Conservation (phyloP, 1,139 yeast species). For the Pneumocystis canis region DNA sequence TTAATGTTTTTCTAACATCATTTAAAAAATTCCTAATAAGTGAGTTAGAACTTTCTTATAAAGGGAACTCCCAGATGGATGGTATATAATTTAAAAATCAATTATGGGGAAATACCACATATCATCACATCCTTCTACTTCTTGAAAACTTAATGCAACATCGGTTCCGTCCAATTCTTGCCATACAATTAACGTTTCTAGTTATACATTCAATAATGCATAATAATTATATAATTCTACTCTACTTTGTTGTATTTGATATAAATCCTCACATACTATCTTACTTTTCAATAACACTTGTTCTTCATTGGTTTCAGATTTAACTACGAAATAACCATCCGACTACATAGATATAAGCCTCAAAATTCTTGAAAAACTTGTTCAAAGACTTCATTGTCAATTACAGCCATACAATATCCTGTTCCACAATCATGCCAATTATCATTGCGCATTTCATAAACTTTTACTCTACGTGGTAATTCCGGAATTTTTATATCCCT, state of each 20-base stretch:
- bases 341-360: conserved; percentile 6
- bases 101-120: conserved; percentile 31
- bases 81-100: background rate
- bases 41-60: background rate
- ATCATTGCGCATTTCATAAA: conserved; percentile 63
- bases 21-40: conserved; percentile 4
- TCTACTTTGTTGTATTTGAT: conserved; percentile 63
- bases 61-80: background rate
- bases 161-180: conserved; percentile 66
- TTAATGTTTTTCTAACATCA: conserved; percentile 10
- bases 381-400: conserved; percentile 23
- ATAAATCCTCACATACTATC: conserved; percentile 62
- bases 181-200: conserved; percentile 89
- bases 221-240: background rate
- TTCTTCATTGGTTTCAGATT: conserved; percentile 49
- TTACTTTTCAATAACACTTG: conserved; percentile 49
- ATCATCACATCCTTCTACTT: conserved; percentile 73
- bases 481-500: conserved; percentile 22
- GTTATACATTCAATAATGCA: background rate
- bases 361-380: conserved; percentile 8
- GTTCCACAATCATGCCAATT: conserved; percentile 92
- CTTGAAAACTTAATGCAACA: conserved; percentile 84
- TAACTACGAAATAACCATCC: conserved; percentile 52
- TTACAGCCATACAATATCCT: conserved; percentile 70
- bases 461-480: conserved; percentile 68